Base-by-base conservation (phyloP, 768 basidiomycete species). In the Paxillus ammoniavirescens region DNA sequence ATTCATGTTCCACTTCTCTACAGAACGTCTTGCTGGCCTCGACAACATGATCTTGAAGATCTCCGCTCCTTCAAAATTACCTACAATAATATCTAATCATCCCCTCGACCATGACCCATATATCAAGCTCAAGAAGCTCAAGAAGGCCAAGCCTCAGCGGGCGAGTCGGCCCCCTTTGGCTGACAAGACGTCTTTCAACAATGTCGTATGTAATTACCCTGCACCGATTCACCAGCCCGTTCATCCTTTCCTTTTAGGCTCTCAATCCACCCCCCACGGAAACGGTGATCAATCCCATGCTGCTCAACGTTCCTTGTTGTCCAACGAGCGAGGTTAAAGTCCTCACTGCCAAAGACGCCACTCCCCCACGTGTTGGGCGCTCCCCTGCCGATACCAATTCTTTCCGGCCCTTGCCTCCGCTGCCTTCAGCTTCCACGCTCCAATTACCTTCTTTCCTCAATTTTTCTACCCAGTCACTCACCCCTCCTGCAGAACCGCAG, bases 21-120 rank as follows among this genome's bases (percentile, higher is more conserved):
- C 65, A 40, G 70, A 72, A 54, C 65, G 74, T 73, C 74, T 74
- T 67, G 74, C 74, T 70, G 74, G 74, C 31, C 74, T 75, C 50
- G 74, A 75, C 65, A 54, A 63, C 48, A 64, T 72, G 69, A 56
- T 75, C 62, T 65, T 73, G 61, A 71, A 63, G 64, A 72, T 72
- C 63, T 57, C 61, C 44, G 36, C 60, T 12, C 53, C 67, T 47
- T 53, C 58, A 52, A 67, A 65, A 65, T 53, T 69, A 61, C 46
- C 68, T 45, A 61, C 58, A 49, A 57, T 64, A 55, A 61, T 68
- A 59, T 50, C 61, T 59, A 61, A 58, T 61, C 59, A 49, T 54
- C n/a, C 57, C 56, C 33, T 52, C 36, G 21, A 48, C 48, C 47
- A 60, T 58, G 59, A 56, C 50, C 52, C 58, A 28, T 61, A 56